Conservation (phyloP, 495 filamentous ascomycete species). For the Haplographium delicatum region DNA sequence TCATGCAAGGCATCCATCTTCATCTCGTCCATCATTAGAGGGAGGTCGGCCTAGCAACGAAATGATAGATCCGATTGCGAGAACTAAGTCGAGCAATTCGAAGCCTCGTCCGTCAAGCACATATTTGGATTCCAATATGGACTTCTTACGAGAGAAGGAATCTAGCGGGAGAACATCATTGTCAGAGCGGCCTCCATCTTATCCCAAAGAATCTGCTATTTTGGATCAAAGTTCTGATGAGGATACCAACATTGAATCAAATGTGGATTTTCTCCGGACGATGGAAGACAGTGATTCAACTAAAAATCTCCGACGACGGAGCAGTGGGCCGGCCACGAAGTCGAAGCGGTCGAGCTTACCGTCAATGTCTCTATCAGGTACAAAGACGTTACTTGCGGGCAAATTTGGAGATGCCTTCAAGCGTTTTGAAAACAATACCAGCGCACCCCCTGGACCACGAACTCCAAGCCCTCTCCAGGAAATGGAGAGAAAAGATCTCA, state of each 20-base stretch:
- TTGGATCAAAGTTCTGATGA: slow-evolving; percentile 40
- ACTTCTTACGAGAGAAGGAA: slow-evolving; percentile 25
- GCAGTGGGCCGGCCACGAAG: slow-evolving; percentile 57
- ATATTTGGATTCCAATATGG: slow-evolving; percentile 72
- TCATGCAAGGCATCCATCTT: slow-evolving; percentile 43
- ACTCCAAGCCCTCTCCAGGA: slow-evolving; percentile 53
- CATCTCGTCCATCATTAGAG: slow-evolving; percentile 78
- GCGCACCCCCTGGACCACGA: slow-evolving; percentile 38
- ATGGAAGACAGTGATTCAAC: slow-evolving; percentile 71
- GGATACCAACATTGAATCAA: slow-evolving; percentile 71
- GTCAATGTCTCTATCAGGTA: slow-evolving; percentile 49
- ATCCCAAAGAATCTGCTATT: slow-evolving; percentile 16
- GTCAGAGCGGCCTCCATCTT: slow-evolving; percentile 13
- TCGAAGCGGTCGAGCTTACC: slow-evolving; percentile 77
- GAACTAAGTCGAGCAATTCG: slow-evolving; percentile 54
- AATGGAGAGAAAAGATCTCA: slow-evolving; percentile 49
- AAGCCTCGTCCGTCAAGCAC: slow-evolving; percentile 67
- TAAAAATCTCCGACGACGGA: slow-evolving; percentile 66
- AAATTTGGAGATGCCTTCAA: slow-evolving; percentile 96
- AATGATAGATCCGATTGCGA: slow-evolving; percentile 45
- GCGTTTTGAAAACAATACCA: slow-evolving; percentile 69
- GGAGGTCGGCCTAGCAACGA: slow-evolving; percentile 61
- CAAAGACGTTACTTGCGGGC: slow-evolving; percentile 81
- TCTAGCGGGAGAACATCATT: slow-evolving; percentile 15
- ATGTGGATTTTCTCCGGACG: slow-evolving; percentile 79